Evolutionary conservation across 192 early-diverging fungal species (phyloP), one percentile per base, ranked within the genome.

Genomic region (Coemansia reversa): DNA sequence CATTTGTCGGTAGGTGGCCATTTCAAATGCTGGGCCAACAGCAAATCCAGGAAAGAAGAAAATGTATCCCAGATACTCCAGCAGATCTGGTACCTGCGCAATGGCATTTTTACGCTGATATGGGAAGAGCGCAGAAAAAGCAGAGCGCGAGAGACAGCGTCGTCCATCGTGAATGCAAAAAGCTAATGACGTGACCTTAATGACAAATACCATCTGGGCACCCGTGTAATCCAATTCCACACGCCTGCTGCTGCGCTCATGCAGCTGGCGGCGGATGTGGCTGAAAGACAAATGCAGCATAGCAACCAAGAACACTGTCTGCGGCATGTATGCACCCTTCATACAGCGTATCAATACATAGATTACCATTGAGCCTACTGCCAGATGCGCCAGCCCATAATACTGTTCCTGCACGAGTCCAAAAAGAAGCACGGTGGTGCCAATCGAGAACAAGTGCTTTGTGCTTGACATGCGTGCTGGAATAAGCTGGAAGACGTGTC

Each of bases 161-260:
- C 62, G 86, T 24, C 92, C 93, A 65, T 97, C 95, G 65, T 86
- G 81, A 11, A 92, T 85, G 52, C 86, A 87, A 77, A 90, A 97
- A 0, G 92, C 93, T 80, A 92, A 93, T 9, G 89, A 88, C 19
- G 93, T 92, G 45, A 94, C 69, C 66, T 96, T 96, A 61, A 96
- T 95, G n/a, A 93, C 89, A 53, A 95, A 76, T 23, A 97, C 85
- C 96, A 98, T 98, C 75, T 94, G 90, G 2, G 94, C 92, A 12
- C 92, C 91, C 9, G 96, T 92, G 58, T 90, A 83, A 79, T 98
- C 95, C 68, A 93, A 84, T 20, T 74, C 71, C 16, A 84, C 85
- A 57, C 83, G 74, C 25, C 51, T 51, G 12, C 73, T 69, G 11
- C 72, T 65, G 19, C 51, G 27, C 32, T 72, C 69, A 58, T 51